Percentiles rank a stretch among this genome's conserved stretches.
These are phyloP conservation scores for Dalbergia cultrata DNA, from an alignment of 306 rosid genomes.

Conservation along the genomic window DNA sequence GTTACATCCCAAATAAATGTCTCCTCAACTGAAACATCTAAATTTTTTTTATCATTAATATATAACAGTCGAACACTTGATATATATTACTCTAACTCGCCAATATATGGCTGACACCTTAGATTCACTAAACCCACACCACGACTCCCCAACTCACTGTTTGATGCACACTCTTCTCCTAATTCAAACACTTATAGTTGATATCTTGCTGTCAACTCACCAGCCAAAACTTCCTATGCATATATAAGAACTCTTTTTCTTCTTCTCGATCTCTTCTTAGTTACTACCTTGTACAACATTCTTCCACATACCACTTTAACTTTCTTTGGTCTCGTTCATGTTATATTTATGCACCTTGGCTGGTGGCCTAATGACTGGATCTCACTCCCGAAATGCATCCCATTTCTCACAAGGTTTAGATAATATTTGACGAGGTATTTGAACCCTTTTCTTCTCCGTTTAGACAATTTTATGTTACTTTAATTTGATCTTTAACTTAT, in stretches of 20 bases:
- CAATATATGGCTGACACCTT: conserved; percentile 21
- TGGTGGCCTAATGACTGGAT: conserved; percentile 46
- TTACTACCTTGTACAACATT: neutral
- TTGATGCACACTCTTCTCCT: conserved; percentile 42
- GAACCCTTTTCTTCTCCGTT: neutral
- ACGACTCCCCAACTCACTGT: conserved; percentile 41
- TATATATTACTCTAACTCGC: conserved; percentile 25
- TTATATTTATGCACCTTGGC: neutral
- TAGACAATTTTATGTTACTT: neutral
- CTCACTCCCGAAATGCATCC: conserved; percentile 45
- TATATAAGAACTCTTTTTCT: conserved; percentile 12
- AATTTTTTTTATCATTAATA: no score
- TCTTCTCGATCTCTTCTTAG: neutral
- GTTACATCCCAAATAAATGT: no score
- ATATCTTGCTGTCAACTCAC: conserved; percentile 40
- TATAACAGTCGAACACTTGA: neutral
- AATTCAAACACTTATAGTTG: conserved; percentile 43
- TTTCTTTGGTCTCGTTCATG: neutral
- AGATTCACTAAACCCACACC: conserved; percentile 20
- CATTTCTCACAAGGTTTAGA: neutral
- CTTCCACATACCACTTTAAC: neutral
- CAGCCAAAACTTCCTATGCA: neutral
- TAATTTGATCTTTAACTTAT: neutral
- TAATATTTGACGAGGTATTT: conserved; percentile 27
- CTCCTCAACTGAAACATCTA: no score